Percentiles rank a stretch among this genome's conserved stretches.
phyloP scores from a whole-genome alignment of 2,329 filamentous ascomycete genomes.

The Raffaelea albimanens region DNA sequence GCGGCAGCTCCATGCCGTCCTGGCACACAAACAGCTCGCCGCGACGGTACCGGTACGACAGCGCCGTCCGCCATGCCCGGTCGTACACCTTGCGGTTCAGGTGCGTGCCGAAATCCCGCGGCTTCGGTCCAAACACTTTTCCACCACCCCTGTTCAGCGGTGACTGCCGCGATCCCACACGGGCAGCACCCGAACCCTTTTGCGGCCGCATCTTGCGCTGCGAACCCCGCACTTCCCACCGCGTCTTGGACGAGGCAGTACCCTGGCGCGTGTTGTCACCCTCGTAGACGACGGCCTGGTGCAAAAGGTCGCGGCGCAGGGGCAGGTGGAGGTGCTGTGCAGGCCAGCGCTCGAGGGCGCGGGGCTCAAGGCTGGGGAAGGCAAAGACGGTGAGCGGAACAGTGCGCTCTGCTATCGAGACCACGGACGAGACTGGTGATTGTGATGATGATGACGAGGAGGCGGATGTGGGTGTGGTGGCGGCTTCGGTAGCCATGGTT shows the following conservation, averaged over 20 bases:
- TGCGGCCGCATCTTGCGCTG: slow-evolving; percentile 73
- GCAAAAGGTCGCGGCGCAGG: slow-evolving; percentile 81
- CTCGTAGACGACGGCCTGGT: slow-evolving; percentile 87
- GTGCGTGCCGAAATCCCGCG: slow-evolving; percentile 78
- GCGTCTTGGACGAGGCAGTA: slow-evolving; percentile 73
- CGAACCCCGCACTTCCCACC: slow-evolving; percentile 75
- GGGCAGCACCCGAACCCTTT: slow-evolving; percentile 76
- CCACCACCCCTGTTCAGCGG: slow-evolving; percentile 79
- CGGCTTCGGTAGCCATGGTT: not conserved
- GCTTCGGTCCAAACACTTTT: slow-evolving; percentile 82
- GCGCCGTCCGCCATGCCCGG: slow-evolving; percentile 85
- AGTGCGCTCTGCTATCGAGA: slow-evolving; percentile 46
- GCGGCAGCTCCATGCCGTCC: slow-evolving; percentile 59
- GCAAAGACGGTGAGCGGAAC: slow-evolving; percentile 80
- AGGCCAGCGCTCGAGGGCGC: slow-evolving; percentile 67
- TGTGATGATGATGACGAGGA: not conserved
- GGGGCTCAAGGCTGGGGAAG: slow-evolving; percentile 83
- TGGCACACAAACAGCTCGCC: slow-evolving; percentile 83
- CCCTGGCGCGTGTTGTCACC: slow-evolving; percentile 82
- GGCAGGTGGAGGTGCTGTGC: slow-evolving; percentile 78
- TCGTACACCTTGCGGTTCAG: slow-evolving; percentile 89
- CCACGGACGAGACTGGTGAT: not conserved
- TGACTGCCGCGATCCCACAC: slow-evolving; percentile 70
- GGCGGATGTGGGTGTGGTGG: not conserved
- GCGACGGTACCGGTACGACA: slow-evolving; percentile 81